Conservation (phyloP, 78 protist genomes). For the Cavenderia fasciculata region DNA sequence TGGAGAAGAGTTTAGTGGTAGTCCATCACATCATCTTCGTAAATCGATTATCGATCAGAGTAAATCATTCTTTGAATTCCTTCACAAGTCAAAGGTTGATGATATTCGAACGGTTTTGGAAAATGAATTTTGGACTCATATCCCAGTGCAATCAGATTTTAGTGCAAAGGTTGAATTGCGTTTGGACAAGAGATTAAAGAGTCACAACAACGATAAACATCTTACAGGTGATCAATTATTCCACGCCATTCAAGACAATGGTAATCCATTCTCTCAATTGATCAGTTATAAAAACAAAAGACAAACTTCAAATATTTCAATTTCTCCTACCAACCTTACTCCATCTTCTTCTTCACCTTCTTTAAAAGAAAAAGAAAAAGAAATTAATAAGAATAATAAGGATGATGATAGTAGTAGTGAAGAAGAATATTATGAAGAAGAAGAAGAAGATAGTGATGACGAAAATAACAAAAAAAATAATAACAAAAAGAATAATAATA, state of each 20-base stretch:
- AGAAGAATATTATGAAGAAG: not conserved
- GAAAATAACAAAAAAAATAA: slow-evolving; percentile 61
- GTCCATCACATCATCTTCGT: slow-evolving; percentile 56
- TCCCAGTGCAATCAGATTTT: slow-evolving; percentile 32
- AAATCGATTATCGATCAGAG: slow-evolving; percentile 44
- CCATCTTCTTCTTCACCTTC: not conserved
- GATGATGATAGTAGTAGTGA: not conserved
- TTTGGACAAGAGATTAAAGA: slow-evolving; percentile 4
- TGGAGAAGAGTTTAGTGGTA: slow-evolving; percentile 71
- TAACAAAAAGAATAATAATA: slow-evolving; percentile 22
- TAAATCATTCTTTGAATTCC: slow-evolving; percentile 60
- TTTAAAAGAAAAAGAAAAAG: not conserved
- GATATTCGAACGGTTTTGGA: slow-evolving; percentile 71
- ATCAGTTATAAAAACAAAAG: slow-evolving; percentile 60
- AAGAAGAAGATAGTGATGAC: slow-evolving; percentile 20
- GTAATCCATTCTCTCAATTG: slow-evolving; percentile 72
- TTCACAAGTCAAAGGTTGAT: slow-evolving; percentile 58
- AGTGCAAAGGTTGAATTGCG: slow-evolving; percentile 20
- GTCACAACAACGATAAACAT: not conserved
- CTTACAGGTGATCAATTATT: slow-evolving; percentile 54
- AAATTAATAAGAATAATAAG: not conserved
- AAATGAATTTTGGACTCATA: slow-evolving; percentile 68
- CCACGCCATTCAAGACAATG: slow-evolving; percentile 50
- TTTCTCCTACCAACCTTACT: slow-evolving; percentile 10
- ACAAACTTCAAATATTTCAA: slow-evolving; percentile 6